Evolutionary conservation across 192 early-diverging fungal species (phyloP), one percentile per base, ranked within the genome.

Genomic region (Coemansia sp.): DNA sequence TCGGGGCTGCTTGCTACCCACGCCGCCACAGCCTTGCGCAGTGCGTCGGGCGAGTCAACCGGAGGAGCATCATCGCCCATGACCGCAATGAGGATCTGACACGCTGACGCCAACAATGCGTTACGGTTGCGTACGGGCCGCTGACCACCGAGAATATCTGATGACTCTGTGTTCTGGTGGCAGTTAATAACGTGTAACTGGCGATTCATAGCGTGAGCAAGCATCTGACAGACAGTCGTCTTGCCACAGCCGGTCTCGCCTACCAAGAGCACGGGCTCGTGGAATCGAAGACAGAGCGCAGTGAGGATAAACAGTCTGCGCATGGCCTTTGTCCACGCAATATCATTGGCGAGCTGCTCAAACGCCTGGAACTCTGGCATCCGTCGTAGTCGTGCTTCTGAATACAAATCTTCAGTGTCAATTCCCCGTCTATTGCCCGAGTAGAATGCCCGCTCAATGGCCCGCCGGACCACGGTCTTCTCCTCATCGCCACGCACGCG

Each of bases 221-320:
- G 73, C 80, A 99, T 89, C 77, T 99, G 94, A 78, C 94, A 96
- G 3, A 98, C 94, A 20, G 95, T 98, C 9, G 98, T 99, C 75
- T 98, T 99, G 58, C 96, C 98, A 73, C 92, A 92, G n/a, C 98
- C 98, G 19, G 98, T 98, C 71, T 98, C 98, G 55, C 98, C 98
- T 5, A 99, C 94, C 5, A 99, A 84, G 38, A 99, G 76, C 29
- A 98, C 91, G 15, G 98, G 96, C 72, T 99, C 98, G 61, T 89
- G 85, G 78, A 90, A 88, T 20, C 84, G 71, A 48, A 96, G 76
- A 58, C 92, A 95, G 42, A 90, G 87, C 20, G 87, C 87, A 12
- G 96, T 93, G 22, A 99, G 80, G 22, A 89, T 89, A 66, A 98
- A 96, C 53, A 97, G 78, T 45, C 94, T 78, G 61, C 92, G 89